Evolutionary conservation across 1,139 yeast genomes (phyloP).

Genomic region (Casaregolazyma suthepensis): DNA sequence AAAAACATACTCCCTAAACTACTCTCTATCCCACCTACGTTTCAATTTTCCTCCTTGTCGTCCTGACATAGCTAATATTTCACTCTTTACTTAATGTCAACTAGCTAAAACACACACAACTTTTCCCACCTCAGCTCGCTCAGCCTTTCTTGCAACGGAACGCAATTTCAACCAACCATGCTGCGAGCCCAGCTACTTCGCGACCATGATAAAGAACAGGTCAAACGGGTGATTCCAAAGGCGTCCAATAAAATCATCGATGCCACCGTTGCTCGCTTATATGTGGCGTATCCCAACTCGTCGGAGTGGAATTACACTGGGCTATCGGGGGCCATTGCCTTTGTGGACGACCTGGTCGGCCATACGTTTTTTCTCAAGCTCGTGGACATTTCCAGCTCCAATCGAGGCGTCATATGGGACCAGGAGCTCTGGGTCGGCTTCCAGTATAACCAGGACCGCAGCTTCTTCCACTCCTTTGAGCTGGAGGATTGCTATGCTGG

Average conservation of each 20-base stretch:
- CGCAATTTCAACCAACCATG: conserved; percentile 3
- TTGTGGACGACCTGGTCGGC: conserved; percentile 91
- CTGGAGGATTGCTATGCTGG: conserved; percentile 90
- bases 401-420: conserved; percentile 91
- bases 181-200: conserved; percentile 38
- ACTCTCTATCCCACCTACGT: conserved; percentile 32
- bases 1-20: not conserved
- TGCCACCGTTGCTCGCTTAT: conserved; percentile 84
- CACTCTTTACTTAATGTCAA: not conserved
- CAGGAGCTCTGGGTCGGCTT: conserved; percentile 88
- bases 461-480: conserved; percentile 92
- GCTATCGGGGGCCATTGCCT: conserved; percentile 73
- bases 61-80: conserved; percentile 39
- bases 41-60: conserved; percentile 41
- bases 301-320: conserved; percentile 85
- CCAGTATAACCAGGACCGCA: conserved; percentile 85
- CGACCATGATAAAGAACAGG: conserved; percentile 73
- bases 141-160: conserved; percentile 1
- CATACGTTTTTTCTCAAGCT: conserved; percentile 86
- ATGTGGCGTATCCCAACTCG: conserved; percentile 83
- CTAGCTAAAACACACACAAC: not conserved
- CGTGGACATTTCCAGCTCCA: conserved; percentile 68
- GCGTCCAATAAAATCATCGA: conserved; percentile 81
- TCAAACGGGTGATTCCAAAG: conserved; percentile 84
- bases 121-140: conserved; percentile 1